phyloP scores from a whole-genome alignment of 352 stramenopile genomes.

The Phytophthora chlamydospora region DNA sequence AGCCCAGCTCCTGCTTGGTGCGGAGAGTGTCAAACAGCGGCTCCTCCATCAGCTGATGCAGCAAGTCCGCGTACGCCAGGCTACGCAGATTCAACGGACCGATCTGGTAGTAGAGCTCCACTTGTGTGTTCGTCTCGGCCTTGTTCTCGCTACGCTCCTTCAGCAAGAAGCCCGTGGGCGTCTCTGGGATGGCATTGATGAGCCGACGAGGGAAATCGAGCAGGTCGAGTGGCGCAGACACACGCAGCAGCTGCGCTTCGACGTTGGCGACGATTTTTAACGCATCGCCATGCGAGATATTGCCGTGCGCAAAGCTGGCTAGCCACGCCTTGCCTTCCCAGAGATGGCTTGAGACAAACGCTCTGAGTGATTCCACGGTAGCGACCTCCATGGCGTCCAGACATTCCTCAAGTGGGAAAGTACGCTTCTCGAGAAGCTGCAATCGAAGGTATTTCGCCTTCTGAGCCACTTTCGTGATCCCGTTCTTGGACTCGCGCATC shows the following conservation, averaged over 20 bases:
- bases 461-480: slow-evolving; percentile 54
- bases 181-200: slow-evolving; percentile 64
- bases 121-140: slow-evolving; percentile 82
- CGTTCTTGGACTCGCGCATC: slow-evolving; percentile 73
- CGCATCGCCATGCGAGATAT: slow-evolving; percentile 49
- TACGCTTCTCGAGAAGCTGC: slow-evolving; percentile 58
- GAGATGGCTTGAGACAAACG: slow-evolving; percentile 48
- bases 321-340: slow-evolving; percentile 61
- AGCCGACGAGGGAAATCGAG: slow-evolving; percentile 48
- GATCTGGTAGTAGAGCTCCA: slow-evolving; percentile 90
- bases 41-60: slow-evolving; percentile 91
- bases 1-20: slow-evolving; percentile 90
- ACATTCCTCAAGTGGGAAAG: slow-evolving; percentile 53
- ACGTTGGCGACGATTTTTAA: slow-evolving; percentile 45
- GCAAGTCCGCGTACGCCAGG: slow-evolving; percentile 79
- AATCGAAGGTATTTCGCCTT: slow-evolving; percentile 74
- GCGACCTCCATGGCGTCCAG: slow-evolving; percentile 52
- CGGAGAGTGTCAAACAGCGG: slow-evolving; percentile 88
- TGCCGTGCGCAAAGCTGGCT: slow-evolving; percentile 76
- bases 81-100: slow-evolving; percentile 63
- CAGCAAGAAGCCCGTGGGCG: slow-evolving; percentile 51
- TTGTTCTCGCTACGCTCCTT: slow-evolving; percentile 72
- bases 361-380: slow-evolving; percentile 44
- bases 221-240: slow-evolving; percentile 36
- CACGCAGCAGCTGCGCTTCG: slow-evolving; percentile 47